Base-by-base conservation (phyloP, 2,329 filamentous ascomycete species). In the Fusarium sp. region DNA sequence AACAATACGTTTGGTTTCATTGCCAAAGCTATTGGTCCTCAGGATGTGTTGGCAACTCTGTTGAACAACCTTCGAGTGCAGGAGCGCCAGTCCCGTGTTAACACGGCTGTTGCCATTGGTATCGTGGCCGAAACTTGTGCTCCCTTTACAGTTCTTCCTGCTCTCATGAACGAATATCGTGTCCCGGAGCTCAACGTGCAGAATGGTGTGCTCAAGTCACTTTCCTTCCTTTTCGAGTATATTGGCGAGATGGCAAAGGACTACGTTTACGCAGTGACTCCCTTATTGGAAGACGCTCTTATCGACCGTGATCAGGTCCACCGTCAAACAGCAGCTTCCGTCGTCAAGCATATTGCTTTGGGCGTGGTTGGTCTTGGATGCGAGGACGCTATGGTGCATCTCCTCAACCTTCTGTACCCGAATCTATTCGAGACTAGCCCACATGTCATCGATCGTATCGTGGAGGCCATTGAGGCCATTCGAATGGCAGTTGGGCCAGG, bases 1-100 rank as follows among this genome's bases (percentile, higher is more conserved):
- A 99, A 99, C 89, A 99, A 99, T 86, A 99, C 96, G 0, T 99
- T 99, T 79, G 96, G 96, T 82, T 99, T 98, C 88, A 99, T 99
- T 79, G 96, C 96, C 81, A 99, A 99, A 85, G 96, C 96, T 68
- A 99, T 99, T 78, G 96, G 96, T 75, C 96, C 96, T 18, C 96
- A 98, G 83, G 96, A 99, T 85, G 96, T 99, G 32, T 87, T 99
- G 65, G 95, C 96, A 8, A 98, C 96, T 2, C 88, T 99, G 21
- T 90, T 99, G 72, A 98, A 98, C 89, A 99, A 99, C 81, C 87
- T 99, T 44, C 91, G 97, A 70, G 96, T 99, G 3, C 96, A 98
- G 82, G 96, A 99, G 83, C 95, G 96, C 82, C 96, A 99, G 84
- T 97, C 95, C 38, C 95, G 96, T 84, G 96, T 99, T 79, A 99